Base-by-base conservation (phyloP, 2,329 filamentous ascomycete genomes). In the Neonectria punicea region DNA sequence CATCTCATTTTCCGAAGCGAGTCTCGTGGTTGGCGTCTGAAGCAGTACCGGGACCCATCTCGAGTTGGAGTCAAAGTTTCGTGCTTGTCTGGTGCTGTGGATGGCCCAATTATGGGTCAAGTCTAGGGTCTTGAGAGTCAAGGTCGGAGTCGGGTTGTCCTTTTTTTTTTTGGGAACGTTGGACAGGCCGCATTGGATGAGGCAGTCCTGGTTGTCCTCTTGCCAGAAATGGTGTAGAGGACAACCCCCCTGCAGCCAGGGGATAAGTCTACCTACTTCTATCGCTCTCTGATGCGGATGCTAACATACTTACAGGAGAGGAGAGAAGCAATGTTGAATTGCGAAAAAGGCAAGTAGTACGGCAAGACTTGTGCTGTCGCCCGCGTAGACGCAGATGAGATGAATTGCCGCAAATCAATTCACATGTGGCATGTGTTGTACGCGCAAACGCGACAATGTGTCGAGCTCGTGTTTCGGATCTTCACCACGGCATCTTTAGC, bases 41-140 rank as follows among this genome's bases (percentile, higher is more conserved):
- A 65, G 77, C 77, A 74, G 77, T 74, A 73, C 80, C 81, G 86
- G 93, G 93, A 93, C 92, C 92, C 93, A 93, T 93, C 92, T 89
- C 78, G 90, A 87, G 92, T 94, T 93, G 92, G 92, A 84, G 90
- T 97, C 93, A 97, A 93, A 94, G 93, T 85, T 90, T 93, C 84
- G 93, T 86, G 87, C 93, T 95, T 94, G 92, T 95, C 93, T 83
- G 86, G 83, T 67, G 58, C 51, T 75, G 72, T 65, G 61, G 58
- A 63, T 51, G 56, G 63, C 59, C 65, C 62, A 47, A 65, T 43
- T 34, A 44, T 39, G 44, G 30, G 55, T 57, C 46, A 28, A 51
- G 60, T 54, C 39, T 28, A 58, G 50, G 53, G 53, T 55, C 39
- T 41, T 58, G 58, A 55, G 66, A 51, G 53, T 66, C 67, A 64